These are phyloP conservation scores for Coemansia sp. DNA, from an alignment of 192 early-diverging fungal genomes.

Conservation along the genomic window DNA sequence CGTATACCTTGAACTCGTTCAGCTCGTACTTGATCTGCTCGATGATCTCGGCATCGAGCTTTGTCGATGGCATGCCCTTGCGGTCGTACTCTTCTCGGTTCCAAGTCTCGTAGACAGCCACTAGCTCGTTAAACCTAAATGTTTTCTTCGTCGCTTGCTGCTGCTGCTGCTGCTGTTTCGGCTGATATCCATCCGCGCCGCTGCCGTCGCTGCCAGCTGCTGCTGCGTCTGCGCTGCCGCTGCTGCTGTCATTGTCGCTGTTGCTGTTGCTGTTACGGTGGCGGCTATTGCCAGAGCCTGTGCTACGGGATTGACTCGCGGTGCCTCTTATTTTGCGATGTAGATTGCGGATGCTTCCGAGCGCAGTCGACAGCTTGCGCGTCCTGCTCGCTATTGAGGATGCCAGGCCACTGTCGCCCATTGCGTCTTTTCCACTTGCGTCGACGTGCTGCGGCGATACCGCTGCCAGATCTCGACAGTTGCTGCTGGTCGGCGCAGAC, in stretches of 20 bases:
- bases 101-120: conserved; percentile 66
- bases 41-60: conserved; percentile 80
- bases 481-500: too few species aligned
- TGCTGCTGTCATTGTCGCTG: not conserved
- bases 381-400: conserved; percentile 17
- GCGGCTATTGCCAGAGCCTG: not conserved
- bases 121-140: conserved; percentile 52
- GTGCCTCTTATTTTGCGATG: conserved; percentile 25
- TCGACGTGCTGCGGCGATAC: not conserved
- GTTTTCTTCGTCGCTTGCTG: conserved; percentile 9
- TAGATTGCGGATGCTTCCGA: conserved; percentile 29
- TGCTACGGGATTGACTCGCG: not conserved
- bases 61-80: conserved; percentile 73
- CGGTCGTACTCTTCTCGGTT: conserved; percentile 81
- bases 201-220: not conserved
- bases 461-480: not conserved
- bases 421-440: not conserved
- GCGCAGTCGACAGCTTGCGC: conserved; percentile 26
- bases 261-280: not conserved
- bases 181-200: not conserved
- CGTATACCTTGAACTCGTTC: conserved; percentile 89
- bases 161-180: not conserved
- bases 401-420: not conserved
- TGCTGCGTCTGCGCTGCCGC: not conserved
- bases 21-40: conserved; percentile 89